Evolutionary conservation across 805 yeast genomes (phyloP).

Genomic region (Cephaloascus albidus): DNA sequence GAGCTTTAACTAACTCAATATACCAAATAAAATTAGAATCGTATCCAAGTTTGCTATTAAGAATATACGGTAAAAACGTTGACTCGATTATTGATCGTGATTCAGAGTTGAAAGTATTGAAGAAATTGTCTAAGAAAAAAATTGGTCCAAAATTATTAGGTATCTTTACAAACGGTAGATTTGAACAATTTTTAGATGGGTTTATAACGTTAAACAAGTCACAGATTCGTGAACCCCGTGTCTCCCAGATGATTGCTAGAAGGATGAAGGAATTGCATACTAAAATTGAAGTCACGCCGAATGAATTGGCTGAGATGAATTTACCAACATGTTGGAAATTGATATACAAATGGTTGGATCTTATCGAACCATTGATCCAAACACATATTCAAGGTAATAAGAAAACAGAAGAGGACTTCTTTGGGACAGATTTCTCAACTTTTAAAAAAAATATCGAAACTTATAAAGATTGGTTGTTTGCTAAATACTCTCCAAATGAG

Average conservation of each 20-base stretch:
- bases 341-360: constrained; percentile 60
- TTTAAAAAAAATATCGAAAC: constrained; percentile 38
- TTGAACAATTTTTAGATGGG: constrained; percentile 85
- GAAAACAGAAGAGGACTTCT: constrained; percentile 21
- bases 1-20: constrained; percentile 90
- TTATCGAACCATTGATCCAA: constrained; percentile 29
- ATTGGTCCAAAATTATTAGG: constrained; percentile 90
- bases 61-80: constrained; percentile 86
- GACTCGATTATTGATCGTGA: constrained; percentile 82
- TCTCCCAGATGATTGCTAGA: constrained; percentile 80
- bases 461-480: constrained; percentile 58
- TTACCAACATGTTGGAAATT: constrained; percentile 68
- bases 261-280: constrained; percentile 93
- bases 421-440: constrained; percentile 35
- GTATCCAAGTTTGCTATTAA: constrained; percentile 56
- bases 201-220: constrained; percentile 67
- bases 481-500: constrained; percentile 32
- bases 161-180: constrained; percentile 84
- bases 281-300: constrained; percentile 66
- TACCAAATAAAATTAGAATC: constrained; percentile 58
- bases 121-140: constrained; percentile 61
- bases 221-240: constrained; percentile 67
- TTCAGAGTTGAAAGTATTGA: constrained; percentile 62
- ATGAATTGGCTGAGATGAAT: constrained; percentile 40
- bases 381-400: constrained; percentile 5